These are phyloP conservation scores for Sugiyamaella grinbergsii DNA, from an alignment of 1,139 yeast genomes.

Conservation along the genomic window DNA sequence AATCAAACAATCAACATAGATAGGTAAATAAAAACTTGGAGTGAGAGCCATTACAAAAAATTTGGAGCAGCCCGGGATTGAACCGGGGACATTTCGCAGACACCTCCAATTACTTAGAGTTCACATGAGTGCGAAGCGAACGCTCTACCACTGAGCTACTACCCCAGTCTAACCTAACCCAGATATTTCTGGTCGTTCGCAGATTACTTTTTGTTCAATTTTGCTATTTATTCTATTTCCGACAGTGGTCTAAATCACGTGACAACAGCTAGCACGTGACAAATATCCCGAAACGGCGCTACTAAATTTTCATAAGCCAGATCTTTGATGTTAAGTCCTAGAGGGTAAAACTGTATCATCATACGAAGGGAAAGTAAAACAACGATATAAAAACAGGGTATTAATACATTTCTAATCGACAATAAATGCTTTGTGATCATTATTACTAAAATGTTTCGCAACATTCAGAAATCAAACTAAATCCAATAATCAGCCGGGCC, in stretches of 20 bases:
- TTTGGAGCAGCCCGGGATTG: slow-evolving; percentile 19
- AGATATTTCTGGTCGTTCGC: slow-evolving; percentile 12
- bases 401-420: no score
- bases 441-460: no score
- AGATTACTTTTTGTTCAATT: slow-evolving; percentile 4
- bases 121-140: slow-evolving; percentile 17
- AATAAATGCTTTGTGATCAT: no score
- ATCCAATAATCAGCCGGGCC: no score
- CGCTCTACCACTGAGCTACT: slow-evolving; percentile 20
- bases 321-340: no score
- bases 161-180: slow-evolving; percentile 15
- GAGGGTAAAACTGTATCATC: no score
- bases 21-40: slow-evolving; percentile 9
- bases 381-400: no score
- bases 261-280: neutral
- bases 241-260: neutral
- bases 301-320: no score
- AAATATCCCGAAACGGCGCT: neutral
- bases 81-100: slow-evolving; percentile 19
- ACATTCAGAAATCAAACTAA: no score
- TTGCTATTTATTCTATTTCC: neutral
- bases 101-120: slow-evolving; percentile 12
- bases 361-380: no score
- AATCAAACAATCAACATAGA: no score
- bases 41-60: no score